Base-by-base conservation (phyloP, 441 rosid genomes). In the Pelargonium australe region DNA sequence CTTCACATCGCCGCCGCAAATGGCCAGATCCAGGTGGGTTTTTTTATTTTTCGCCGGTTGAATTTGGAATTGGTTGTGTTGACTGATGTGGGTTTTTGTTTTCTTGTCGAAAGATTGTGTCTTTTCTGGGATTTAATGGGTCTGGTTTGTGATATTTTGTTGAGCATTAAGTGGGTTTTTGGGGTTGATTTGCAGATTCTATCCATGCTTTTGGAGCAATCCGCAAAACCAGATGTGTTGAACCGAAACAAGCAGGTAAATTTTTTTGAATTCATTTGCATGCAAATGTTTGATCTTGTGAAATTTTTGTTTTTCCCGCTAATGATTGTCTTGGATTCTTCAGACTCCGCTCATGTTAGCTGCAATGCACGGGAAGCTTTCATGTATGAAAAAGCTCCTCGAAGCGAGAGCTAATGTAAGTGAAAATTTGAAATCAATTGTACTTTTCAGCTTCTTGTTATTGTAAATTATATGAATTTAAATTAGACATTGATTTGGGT, bases 271-370 rank as follows among this genome's bases (percentile, higher is more conserved):
- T 37, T 65, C 8, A 63, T 2, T 67, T 19, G 14, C 57, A 53
- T 67, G 37, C 6, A 47, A 43, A 62, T 47, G 64, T 62, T 72
- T 67, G 57, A 49, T 31, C 19, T 60, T 66, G 67, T 41, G 66
- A 45, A 64, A 51, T 57, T 11, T 25, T 65, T 63, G 37, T 31
- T 31, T 31, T 2, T 4, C 0, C 5, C 23, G 37, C 37, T 31
- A 31, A 31, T 5, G 4, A 31, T 3, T 31, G 37, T 31, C 37
- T 3, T 20, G n/a, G 23, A 40, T 41, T 53, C 0, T 64, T 70
- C 67, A 95, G 99, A 89, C 98, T 73, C 99, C 99, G 9, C 87
- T 95, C 62, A 95, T 90, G 99, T 74, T 95, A 64, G 98, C 98
- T 70, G 97, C 98, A 67, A 90, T 92, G 95, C 85, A 86, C 72